These are phyloP conservation scores for Paramecium caudatum DNA, from an alignment of 73 alveolate genomes.

Conservation along the genomic window DNA sequence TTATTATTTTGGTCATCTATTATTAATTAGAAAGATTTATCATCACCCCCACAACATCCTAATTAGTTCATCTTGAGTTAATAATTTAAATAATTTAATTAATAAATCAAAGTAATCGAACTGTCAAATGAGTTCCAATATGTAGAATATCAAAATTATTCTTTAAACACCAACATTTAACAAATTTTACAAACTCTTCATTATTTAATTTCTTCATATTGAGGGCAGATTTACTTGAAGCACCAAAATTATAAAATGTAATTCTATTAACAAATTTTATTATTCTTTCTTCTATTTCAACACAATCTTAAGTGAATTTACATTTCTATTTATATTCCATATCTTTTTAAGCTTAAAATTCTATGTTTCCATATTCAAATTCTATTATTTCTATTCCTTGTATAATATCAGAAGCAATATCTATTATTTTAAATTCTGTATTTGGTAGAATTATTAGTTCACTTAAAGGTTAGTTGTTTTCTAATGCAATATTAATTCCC, in stretches of 20 bases:
- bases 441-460: background rate
- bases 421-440: conserved; percentile 30
- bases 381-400: background rate
- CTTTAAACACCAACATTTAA: conserved; percentile 13
- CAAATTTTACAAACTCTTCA: background rate
- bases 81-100: background rate
- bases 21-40: background rate
- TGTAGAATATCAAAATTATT: conserved; percentile 23
- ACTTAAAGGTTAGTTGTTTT: background rate
- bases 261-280: conserved; percentile 6
- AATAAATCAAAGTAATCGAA: conserved; percentile 3
- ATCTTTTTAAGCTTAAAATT: background rate
- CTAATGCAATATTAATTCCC: background rate
- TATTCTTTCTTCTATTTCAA: conserved; percentile 5
- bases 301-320: conserved; percentile 31
- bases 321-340: background rate
- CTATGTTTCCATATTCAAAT: conserved; percentile 37
- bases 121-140: conserved; percentile 32
- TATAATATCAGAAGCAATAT: conserved; percentile 21
- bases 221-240: background rate
- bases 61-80: background rate
- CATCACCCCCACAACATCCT: background rate
- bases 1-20: background rate
- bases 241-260: conserved; percentile 15
- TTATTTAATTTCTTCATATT: background rate